Evolutionary conservation across 2,329 filamentous ascomycete species (phyloP).

Genomic region (Mycosphaerella arachidis): DNA sequence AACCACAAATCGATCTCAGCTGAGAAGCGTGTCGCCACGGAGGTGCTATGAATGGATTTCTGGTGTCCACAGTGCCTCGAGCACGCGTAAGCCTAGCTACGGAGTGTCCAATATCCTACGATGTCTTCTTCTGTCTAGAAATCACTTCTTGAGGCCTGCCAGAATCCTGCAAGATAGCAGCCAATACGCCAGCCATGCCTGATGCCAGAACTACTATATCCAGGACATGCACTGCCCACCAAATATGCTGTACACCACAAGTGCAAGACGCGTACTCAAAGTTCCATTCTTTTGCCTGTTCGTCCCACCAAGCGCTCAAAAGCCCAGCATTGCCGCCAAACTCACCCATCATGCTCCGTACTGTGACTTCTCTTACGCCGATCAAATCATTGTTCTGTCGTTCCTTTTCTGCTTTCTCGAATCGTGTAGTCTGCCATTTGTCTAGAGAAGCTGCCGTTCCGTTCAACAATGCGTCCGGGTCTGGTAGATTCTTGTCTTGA

Average conservation of each 20-base stretch:
- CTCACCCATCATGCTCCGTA: conserved; percentile 97
- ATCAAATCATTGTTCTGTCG: conserved; percentile 35
- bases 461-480: not conserved
- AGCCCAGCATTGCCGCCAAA: conserved; percentile 90
- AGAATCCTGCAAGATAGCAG: conserved; percentile 5
- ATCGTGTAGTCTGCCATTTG: conserved; percentile 21
- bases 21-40: not conserved
- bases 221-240: conserved; percentile 84
- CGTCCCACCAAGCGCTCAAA: conserved; percentile 84
- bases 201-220: conserved; percentile 51
- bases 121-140: conserved; percentile 10
- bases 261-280: conserved; percentile 75
- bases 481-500: conserved; percentile 16
- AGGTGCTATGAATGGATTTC: not conserved
- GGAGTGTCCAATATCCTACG: not conserved
- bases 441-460: conserved; percentile 5
- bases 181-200: conserved; percentile 14
- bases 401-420: conserved; percentile 10
- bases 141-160: conserved; percentile 2
- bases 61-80: not conserved
- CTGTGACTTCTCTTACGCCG: conserved; percentile 80
- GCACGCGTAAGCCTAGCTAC: not conserved
- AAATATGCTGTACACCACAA: conserved; percentile 81
- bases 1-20: not conserved
- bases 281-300: conserved; percentile 66